Conservation (phyloP, 1,284 basidiomycete genomes). For the Hypsizygus ulmarius region DNA sequence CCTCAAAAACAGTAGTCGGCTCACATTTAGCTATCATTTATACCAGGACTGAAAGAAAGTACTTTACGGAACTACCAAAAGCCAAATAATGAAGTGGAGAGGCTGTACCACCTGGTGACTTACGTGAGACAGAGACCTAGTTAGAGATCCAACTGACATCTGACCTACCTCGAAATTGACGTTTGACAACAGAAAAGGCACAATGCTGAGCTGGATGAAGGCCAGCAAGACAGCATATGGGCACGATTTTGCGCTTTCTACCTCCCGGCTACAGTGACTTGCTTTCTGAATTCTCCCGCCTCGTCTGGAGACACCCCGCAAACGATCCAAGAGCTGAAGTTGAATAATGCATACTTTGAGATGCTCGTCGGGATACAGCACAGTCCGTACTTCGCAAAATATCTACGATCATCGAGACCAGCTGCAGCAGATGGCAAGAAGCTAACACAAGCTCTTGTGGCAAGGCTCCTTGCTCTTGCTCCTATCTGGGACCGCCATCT, state of each 20-base stretch:
- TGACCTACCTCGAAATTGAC: too few relatives aligned
- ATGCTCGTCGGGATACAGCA: slow-evolving; percentile 20
- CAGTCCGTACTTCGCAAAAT: slow-evolving; percentile 19
- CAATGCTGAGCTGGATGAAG: slow-evolving; percentile 1
- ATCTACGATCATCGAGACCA: slow-evolving; percentile 14
- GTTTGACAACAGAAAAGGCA: slow-evolving; percentile 14
- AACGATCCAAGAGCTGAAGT: slow-evolving; percentile 4
- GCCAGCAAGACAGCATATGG: slow-evolving; percentile 16
- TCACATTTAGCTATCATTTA: too few relatives aligned
- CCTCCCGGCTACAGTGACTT: slow-evolving; percentile 17
- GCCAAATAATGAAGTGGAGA: slow-evolving; percentile 6
- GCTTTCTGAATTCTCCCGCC: slow-evolving; percentile 16
- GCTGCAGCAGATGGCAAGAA: slow-evolving; percentile 13
- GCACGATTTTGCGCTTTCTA: slow-evolving; percentile 20
- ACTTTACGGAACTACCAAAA: background rate
- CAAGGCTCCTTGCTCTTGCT: slow-evolving; percentile 13
- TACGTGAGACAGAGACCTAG: too few relatives aligned
- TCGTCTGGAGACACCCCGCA: slow-evolving; percentile 1
- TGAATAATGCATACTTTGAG: slow-evolving; percentile 19
- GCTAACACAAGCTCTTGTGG: slow-evolving; percentile 13
- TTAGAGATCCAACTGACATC: too few relatives aligned
- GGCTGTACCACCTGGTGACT: slow-evolving; percentile 1
- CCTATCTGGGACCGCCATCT: slow-evolving; percentile 12
- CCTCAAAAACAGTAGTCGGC: too few relatives aligned
- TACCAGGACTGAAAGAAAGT: slow-evolving; percentile 12